phyloP scores from a whole-genome alignment of 2,329 filamentous ascomycete genomes.

The Diaporthe australafricana region DNA sequence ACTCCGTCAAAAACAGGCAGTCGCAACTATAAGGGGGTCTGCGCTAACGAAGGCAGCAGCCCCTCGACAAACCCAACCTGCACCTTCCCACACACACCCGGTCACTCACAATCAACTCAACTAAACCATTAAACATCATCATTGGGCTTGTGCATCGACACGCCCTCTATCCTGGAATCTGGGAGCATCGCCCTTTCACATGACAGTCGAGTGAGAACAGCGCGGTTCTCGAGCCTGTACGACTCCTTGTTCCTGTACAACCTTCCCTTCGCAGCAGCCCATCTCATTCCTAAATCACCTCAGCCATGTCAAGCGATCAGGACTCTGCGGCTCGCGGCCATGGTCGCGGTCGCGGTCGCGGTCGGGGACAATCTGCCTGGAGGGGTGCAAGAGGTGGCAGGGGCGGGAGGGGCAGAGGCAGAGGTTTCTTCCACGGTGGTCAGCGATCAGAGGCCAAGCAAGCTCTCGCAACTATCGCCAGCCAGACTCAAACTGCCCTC shows the following conservation, averaged over 20 bases:
- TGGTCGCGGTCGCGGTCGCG: background rate
- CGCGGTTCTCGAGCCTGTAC: background rate
- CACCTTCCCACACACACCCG: background rate
- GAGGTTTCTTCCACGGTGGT: conserved; percentile 5
- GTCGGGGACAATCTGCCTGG: conserved; percentile 26
- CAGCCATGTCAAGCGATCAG: conserved; percentile 21
- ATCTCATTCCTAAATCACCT: background rate
- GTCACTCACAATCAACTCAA: background rate
- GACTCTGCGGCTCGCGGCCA: background rate
- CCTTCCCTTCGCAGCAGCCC: background rate
- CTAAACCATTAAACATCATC: background rate
- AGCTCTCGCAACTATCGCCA: conserved; percentile 54
- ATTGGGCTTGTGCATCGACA: background rate
- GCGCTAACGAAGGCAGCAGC: conserved; percentile 36
- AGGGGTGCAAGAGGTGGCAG: conserved; percentile 4
- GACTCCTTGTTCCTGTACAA: background rate
- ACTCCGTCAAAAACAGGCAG: conserved; percentile 1
- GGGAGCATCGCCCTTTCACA: background rate
- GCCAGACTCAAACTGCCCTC: conserved; percentile 60
- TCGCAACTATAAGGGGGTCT: conserved; percentile 6
- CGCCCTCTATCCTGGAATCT: background rate
- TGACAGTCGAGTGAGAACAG: background rate
- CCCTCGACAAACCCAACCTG: background rate
- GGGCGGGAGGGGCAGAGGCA: conserved; percentile 48
- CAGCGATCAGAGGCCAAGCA: conserved; percentile 12